Base-by-base conservation (phyloP, 2,329 filamentous ascomycete genomes). In the Allantophomopsis lycopodina region DNA sequence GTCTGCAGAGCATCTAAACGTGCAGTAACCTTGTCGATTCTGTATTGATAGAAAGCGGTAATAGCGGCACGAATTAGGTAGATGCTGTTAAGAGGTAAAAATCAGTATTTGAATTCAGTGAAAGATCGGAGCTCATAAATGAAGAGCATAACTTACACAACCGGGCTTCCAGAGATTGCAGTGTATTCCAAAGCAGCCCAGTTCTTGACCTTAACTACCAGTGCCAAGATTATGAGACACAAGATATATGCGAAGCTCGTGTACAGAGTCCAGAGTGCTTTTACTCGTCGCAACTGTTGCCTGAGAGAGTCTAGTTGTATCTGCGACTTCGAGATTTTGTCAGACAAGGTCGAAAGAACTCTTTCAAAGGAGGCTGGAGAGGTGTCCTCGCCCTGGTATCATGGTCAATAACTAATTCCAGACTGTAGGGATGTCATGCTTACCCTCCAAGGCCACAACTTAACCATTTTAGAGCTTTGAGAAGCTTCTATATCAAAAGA, bases 281-380 rank as follows among this genome's bases (percentile, higher is more conserved):
- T 89, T 51, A 81, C 73, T 42, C 88, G 81, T 42, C 89, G 77
- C 37, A 83, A 77, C 44, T 73, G 74, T 49, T 80, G 71, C 36
- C 85, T 77, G 32, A 82, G 69, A 33, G 66, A 68, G 53, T 94
- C 87, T 48, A 95, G 79, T 38, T 71, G 75, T 33, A 79, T 65
- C 50, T 82, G 82, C 2, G 80, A 76, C 46, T 76, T 72, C 32
- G 79, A 69, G 58, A 98, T 95, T 63, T 91, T 94, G 39, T 68
- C 66, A 10, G 88, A 83, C 35, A 98, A 74, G 17, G 76, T 70
- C 8, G 86, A 84, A 21, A 98, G 77, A 2, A 81, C 77, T 67
- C 88, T 95, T 64, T 98, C 91, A 56, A 96, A 98, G 4, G 81
- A 84, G 38, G 87, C 88, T 18, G 91, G 82, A 48, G 88, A 94